These are phyloP conservation scores for Austroboletus novae-zelandiae DNA, from an alignment of 1,284 basidiomycete genomes.

Conservation along the genomic window DNA sequence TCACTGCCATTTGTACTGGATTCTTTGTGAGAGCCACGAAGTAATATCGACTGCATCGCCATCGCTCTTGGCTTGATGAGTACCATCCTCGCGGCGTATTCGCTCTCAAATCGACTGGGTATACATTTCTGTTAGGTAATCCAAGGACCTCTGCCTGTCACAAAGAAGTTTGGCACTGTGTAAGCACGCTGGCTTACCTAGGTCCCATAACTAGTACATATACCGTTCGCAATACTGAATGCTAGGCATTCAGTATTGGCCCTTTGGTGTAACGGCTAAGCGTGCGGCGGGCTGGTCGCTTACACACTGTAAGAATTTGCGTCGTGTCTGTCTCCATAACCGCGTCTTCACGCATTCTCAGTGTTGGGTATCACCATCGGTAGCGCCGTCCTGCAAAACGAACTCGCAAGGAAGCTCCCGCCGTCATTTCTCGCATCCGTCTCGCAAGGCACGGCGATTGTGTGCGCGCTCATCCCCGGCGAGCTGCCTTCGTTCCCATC, in stretches of 20 bases:
- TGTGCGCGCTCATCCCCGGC: conserved; percentile 12
- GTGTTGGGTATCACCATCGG: conserved; percentile 34
- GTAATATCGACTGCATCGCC: conserved; percentile 6
- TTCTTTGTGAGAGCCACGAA: conserved; percentile 1
- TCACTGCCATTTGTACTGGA: neutral
- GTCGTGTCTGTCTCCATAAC: too few relatives aligned
- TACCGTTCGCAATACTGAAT: too few relatives aligned
- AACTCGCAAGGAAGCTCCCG: conserved; percentile 26
- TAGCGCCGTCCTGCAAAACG: conserved; percentile 31
- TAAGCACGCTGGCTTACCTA: too few relatives aligned
- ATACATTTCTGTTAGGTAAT: conserved; percentile 9
- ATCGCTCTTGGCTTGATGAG: conserved; percentile 8
- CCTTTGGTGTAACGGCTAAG: too few relatives aligned
- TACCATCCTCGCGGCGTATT: conserved; percentile 1
- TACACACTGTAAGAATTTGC: too few relatives aligned
- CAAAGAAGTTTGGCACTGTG: too few relatives aligned
- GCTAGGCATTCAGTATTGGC: too few relatives aligned
- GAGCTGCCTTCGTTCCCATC: conserved; percentile 1
- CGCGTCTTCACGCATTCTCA: conserved; percentile 7
- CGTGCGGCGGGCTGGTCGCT: too few relatives aligned
- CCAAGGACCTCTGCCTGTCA: conserved; percentile 35
- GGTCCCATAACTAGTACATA: too few relatives aligned
- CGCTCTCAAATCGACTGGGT: conserved; percentile 2
- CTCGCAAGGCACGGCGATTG: conserved; percentile 6
- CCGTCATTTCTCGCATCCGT: conserved; percentile 12